These are phyloP conservation scores for Pythium aristosporum DNA, from an alignment of 352 stramenopile species.

Conservation along the genomic window DNA sequence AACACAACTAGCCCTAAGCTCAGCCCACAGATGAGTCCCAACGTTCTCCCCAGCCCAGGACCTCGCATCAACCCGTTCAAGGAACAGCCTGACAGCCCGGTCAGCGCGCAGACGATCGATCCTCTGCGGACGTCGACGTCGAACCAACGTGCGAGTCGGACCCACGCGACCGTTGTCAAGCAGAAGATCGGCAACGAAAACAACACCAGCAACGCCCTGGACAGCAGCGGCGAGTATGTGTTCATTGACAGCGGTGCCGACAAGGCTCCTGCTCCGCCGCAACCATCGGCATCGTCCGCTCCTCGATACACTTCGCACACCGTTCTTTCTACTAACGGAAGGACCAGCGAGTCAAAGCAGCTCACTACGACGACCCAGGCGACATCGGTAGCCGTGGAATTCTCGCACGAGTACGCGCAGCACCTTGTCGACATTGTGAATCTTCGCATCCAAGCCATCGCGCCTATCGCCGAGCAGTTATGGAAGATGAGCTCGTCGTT, in stretches of 20 bases:
- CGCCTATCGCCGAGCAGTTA: constrained; percentile 59
- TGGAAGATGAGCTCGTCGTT: constrained; percentile 44
- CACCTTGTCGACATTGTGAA: constrained; percentile 67
- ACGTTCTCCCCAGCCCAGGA: constrained; percentile 51
- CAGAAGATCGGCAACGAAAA: constrained; percentile 11
- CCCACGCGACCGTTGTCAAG: constrained; percentile 13
- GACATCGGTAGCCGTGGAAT: constrained; percentile 19
- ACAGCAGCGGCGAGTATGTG: constrained; percentile 69
- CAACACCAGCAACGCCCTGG: constrained; percentile 28
- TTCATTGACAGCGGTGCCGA: constrained; percentile 51
- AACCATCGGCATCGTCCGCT: background rate
- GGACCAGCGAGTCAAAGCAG: background rate
- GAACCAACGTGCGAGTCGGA: constrained; percentile 11
- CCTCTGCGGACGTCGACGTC: too few relatives aligned
- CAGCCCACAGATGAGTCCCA: constrained; percentile 70
- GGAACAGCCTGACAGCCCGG: constrained; percentile 43
- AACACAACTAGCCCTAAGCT: constrained; percentile 48
- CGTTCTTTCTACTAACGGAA: background rate
- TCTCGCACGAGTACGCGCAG: constrained; percentile 48
- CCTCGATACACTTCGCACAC: background rate
- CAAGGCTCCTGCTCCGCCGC: constrained; percentile 11
- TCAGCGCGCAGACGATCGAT: constrained; percentile 9
- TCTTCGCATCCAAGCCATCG: constrained; percentile 62
- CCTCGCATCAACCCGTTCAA: constrained; percentile 80
- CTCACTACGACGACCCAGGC: background rate